phyloP scores from a whole-genome alignment of 192 early-diverging fungal species.

The Oehlia diaphana region DNA sequence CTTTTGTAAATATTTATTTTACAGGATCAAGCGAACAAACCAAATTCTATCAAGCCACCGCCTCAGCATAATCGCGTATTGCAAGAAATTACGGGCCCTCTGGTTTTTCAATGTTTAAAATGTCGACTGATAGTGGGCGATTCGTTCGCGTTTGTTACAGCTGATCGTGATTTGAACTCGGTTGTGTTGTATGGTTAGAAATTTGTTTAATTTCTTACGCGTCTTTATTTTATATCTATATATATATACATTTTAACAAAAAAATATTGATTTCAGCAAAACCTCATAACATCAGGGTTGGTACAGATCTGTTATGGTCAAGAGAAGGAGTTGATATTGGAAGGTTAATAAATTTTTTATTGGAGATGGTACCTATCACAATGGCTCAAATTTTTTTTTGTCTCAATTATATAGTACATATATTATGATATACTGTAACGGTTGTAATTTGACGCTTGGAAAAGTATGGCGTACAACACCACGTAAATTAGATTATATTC shows the following conservation, averaged over 20 bases:
- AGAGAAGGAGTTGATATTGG: slow-evolving; percentile 24
- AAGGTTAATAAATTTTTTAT: slow-evolving; percentile 3
- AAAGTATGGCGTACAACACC: slow-evolving; percentile 31
- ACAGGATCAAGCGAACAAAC: background rate
- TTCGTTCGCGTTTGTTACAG: slow-evolving; percentile 26
- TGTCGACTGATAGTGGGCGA: slow-evolving; percentile 29
- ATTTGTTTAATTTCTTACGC: background rate
- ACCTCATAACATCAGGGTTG: slow-evolving; percentile 25
- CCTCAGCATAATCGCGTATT: background rate
- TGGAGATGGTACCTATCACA: background rate
- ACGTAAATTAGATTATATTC: slow-evolving; percentile 30
- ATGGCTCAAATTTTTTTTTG: background rate
- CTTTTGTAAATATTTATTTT: no score
- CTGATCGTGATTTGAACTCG: slow-evolving; percentile 15
- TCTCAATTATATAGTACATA: slow-evolving; percentile 18
- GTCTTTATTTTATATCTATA: background rate
- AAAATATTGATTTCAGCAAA: slow-evolving; percentile 18
- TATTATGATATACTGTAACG: slow-evolving; percentile 17
- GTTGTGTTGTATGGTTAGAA: slow-evolving; percentile 26
- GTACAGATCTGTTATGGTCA: slow-evolving; percentile 25
- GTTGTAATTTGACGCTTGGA: slow-evolving; percentile 17
- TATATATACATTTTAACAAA: background rate
- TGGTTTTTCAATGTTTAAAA: slow-evolving; percentile 29
- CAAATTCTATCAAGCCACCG: background rate
- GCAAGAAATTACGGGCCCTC: slow-evolving; percentile 12